Base-by-base conservation (phyloP, 495 filamentous ascomycete species). In the Xeromyces bisporus region DNA sequence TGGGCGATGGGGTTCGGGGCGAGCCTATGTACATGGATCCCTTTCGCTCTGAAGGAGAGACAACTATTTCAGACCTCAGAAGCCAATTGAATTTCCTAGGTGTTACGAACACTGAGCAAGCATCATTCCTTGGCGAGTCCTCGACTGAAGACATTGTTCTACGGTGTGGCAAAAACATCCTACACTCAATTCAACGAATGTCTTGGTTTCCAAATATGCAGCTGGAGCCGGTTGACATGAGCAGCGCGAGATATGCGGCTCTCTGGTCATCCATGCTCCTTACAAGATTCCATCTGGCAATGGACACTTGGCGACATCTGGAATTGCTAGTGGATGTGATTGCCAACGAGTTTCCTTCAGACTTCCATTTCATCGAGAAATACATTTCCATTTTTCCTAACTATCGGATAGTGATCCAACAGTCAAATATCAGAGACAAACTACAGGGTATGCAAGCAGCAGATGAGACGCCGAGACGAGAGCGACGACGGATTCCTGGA, bases 21-120 rank as follows among this genome's bases (percentile, higher is more conserved):
- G 51, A 67, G 31, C 60, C 58, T 6, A 82, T 91, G 66, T 91
- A 81, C 49, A 57, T 93, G 36, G 83, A 94, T 42, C 86, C 85
- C 1, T 93, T 78, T 47, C 65, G 72, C 28, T 75, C 71, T 10
- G 64, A 73, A 21, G 45, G 62, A 6, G 84, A 91, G 53, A 68
- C 80, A 0, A 58, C 66, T 0, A 42, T 71, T 2, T 50, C 55
- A 2, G 61, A 69, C 34, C 58, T 93, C 15, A 55, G 66, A 34
- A 51, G 44, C n/a, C 64, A 72, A 34, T 55, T 93, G 11, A 50
- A 52, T 28, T 64, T 70, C 24, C 62, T 82, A 34, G 80, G 79
- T 7, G 66, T 75, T 24, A 53, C 66, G 3, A 36, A 46, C 3
- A 34, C 46, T 2, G 62, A 76, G 2, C 61, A 75, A 32, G 49